Percentiles rank a stretch among this genome's conserved stretches.
These are phyloP conservation scores for Trypanosoma platydactyli DNA, from an alignment of 208 protist genomes.

Conservation along the genomic window DNA sequence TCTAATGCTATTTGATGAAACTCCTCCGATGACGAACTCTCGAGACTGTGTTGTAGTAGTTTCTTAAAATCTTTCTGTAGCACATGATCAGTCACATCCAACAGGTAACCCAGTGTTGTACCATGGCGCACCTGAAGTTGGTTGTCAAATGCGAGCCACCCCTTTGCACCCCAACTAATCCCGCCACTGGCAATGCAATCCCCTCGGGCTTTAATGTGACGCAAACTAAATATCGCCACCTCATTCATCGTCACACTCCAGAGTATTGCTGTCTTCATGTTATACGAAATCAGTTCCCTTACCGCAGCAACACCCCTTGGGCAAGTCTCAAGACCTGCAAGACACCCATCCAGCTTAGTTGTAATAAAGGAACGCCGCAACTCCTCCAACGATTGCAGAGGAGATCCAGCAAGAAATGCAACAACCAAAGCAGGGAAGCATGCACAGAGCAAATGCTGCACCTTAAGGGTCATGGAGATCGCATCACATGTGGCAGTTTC, in stretches of 20 bases:
- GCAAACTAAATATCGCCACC: slow-evolving; percentile 11
- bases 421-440: slow-evolving; percentile 25
- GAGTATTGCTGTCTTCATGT: slow-evolving; percentile 6
- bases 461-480: not conserved
- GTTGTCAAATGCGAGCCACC: slow-evolving; percentile 6
- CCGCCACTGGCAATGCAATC: not conserved
- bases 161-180: no score
- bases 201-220: not conserved
- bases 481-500: not conserved
- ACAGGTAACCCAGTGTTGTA: slow-evolving; percentile 10
- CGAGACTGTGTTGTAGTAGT: not conserved
- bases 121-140: slow-evolving; percentile 7
- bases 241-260: slow-evolving; percentile 18
- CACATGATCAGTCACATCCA: not conserved
- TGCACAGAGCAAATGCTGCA: slow-evolving; percentile 20
- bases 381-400: slow-evolving; percentile 27
- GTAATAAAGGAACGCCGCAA: slow-evolving; percentile 9
- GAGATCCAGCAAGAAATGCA: slow-evolving; percentile 23
- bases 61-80: not conserved
- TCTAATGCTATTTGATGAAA: slow-evolving; percentile 21
- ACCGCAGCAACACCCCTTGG: slow-evolving; percentile 5
- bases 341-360: slow-evolving; percentile 1
- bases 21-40: slow-evolving; percentile 5
- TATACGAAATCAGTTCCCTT: slow-evolving; percentile 11
- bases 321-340: not conserved